phyloP scores from a whole-genome alignment of 345 rosid species.

The Populus simonii region DNA sequence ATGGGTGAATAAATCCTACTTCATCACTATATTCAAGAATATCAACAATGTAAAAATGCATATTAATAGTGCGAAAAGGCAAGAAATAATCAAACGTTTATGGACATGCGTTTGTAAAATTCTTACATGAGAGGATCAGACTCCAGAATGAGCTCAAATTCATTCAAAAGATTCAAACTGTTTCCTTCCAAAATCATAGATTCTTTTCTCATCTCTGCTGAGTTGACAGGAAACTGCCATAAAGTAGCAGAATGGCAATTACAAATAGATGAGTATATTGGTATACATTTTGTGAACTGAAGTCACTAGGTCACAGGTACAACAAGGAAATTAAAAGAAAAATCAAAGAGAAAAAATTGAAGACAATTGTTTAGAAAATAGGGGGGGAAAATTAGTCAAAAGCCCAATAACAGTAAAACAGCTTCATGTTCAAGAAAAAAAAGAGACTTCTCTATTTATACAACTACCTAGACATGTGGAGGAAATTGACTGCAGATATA shows the following conservation, averaged over 20 bases:
- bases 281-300: too few relatives aligned
- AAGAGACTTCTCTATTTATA: too few relatives aligned
- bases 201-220: neutral
- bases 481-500: too few relatives aligned
- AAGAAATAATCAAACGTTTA: neutral
- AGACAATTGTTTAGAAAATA: too few relatives aligned
- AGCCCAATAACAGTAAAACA: too few relatives aligned
- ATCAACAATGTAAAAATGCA: neutral
- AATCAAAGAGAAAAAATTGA: too few relatives aligned
- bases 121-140: slow-evolving; percentile 79
- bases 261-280: too few relatives aligned
- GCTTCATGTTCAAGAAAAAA: too few relatives aligned
- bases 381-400: too few relatives aligned
- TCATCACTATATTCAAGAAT: slow-evolving; percentile 56
- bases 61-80: neutral
- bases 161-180: slow-evolving; percentile 38
- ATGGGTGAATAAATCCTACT: slow-evolving; percentile 81
- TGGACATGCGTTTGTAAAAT: neutral
- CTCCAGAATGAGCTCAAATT: slow-evolving; percentile 57
- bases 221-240: neutral
- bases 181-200: slow-evolving; percentile 12
- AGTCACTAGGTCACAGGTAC: too few relatives aligned
- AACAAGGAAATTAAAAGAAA: too few relatives aligned
- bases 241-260: neutral
- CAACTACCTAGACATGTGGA: too few relatives aligned